A percentile compares a stretch with the other conserved stretches of the same genome.
These are phyloP conservation scores for Trichoderma aggressivum DNA, from an alignment of 2,329 filamentous ascomycete genomes.

Conservation along the genomic window DNA sequence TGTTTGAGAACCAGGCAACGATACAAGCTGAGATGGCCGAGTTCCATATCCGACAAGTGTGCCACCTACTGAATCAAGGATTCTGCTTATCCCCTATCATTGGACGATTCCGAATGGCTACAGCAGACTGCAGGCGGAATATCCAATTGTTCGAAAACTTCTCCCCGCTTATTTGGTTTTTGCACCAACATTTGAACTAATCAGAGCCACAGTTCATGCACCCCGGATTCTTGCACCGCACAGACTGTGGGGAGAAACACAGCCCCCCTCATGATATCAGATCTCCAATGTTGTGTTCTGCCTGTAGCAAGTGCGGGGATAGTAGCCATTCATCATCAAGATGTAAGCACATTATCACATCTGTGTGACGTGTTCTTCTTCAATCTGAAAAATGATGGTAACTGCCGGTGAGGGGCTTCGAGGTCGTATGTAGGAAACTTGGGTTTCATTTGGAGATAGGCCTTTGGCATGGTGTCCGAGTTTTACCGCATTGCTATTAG, in stretches of 20 bases:
- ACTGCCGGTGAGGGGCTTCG: neutral
- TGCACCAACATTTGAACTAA: neutral
- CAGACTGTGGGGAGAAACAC: slow-evolving; percentile 1
- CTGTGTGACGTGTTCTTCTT: neutral
- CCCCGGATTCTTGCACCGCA: neutral
- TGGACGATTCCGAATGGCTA: neutral
- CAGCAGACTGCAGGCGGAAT: neutral
- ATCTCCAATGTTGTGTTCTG: neutral
- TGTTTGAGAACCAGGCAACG: neutral
- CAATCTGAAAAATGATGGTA: neutral
- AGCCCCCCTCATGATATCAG: slow-evolving; percentile 1
- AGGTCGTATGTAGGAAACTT: neutral
- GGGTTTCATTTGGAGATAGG: neutral
- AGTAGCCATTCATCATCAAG: neutral
- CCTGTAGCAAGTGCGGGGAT: slow-evolving; percentile 9
- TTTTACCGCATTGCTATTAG: neutral
- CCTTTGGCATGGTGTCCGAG: neutral
- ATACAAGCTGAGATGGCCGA: neutral
- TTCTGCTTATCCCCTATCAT: neutral
- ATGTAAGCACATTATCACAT: neutral
- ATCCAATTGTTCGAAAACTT: neutral
- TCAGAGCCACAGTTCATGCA: slow-evolving; percentile 8
- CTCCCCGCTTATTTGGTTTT: neutral
- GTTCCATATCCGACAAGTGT: neutral
- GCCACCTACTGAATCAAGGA: neutral